phyloP scores from a whole-genome alignment of 257 asterid genomes.

The Thymus quinquecostatus region DNA sequence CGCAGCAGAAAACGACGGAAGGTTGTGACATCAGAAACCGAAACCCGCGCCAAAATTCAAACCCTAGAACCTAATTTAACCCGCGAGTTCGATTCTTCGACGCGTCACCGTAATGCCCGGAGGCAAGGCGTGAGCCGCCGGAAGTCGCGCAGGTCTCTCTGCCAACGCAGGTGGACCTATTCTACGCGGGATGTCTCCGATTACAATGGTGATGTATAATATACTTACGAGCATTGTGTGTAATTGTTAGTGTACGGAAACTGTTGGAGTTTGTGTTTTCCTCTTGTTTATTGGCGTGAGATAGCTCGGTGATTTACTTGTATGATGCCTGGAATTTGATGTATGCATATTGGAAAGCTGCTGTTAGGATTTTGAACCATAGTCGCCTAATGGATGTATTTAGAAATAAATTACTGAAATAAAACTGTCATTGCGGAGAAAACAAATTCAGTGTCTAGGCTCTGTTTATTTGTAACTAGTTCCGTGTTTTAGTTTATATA shows the following conservation, averaged over 20 bases:
- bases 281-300: neutral
- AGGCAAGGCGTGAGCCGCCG: slow-evolving; percentile 31
- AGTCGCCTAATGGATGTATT: neutral
- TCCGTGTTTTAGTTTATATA: neutral
- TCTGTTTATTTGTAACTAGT: neutral
- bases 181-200: slow-evolving; percentile 56
- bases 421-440: neutral
- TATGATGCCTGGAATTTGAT: neutral
- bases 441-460: neutral
- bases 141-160: slow-evolving; percentile 29
- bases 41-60: slow-evolving; percentile 36
- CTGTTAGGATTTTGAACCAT: neutral
- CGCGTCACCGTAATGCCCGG: slow-evolving; percentile 13
- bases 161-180: slow-evolving; percentile 67
- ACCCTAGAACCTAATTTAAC: slow-evolving; percentile 37
- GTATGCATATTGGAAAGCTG: neutral
- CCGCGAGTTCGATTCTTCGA: slow-evolving; percentile 33
- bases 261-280: neutral
- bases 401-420: neutral
- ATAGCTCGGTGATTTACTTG: neutral
- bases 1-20: slow-evolving; percentile 37
- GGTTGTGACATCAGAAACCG: slow-evolving; percentile 32
- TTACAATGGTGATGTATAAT: slow-evolving; percentile 42
- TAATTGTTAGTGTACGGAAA: neutral
- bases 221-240: neutral